These are phyloP conservation scores for Capronia americana DNA, from an alignment of 2,329 filamentous ascomycete species.

Conservation along the genomic window DNA sequence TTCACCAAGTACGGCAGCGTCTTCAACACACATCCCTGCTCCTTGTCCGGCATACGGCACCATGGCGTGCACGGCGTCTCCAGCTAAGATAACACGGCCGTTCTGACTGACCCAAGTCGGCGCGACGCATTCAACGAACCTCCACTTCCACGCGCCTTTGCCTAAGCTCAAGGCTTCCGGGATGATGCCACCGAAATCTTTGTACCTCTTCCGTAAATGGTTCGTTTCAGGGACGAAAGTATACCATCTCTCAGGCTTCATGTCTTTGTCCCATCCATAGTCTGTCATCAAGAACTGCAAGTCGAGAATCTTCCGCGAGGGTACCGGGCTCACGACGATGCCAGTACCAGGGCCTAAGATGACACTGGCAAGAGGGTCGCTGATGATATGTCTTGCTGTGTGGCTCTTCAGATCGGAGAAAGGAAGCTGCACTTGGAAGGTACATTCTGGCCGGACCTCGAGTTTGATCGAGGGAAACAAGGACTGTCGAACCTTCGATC, in stretches of 20 bases:
- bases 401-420: constrained; percentile 9
- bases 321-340: background rate
- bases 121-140: background rate
- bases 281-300: constrained; percentile 5
- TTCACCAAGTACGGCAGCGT: constrained; percentile 14
- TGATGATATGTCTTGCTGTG: background rate
- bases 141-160: constrained; percentile 5
- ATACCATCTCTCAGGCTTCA: constrained; percentile 4
- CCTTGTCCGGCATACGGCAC: constrained; percentile 3
- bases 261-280: constrained; percentile 11
- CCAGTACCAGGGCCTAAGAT: background rate
- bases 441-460: background rate
- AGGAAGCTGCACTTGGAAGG: constrained; percentile 1
- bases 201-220: constrained; percentile 1
- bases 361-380: background rate
- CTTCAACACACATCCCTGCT: constrained; percentile 13
- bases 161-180: constrained; percentile 10
- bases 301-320: constrained; percentile 12
- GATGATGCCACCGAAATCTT: constrained; percentile 4
- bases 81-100: constrained; percentile 3
- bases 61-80: constrained; percentile 9
- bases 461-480: constrained; percentile 5
- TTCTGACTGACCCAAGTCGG: constrained; percentile 13
- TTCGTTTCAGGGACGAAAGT: constrained; percentile 14
- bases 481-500: constrained; percentile 5